These are phyloP conservation scores for Oryza australiensis DNA, from an alignment of 176 grass and related monocot species.

Conservation along the genomic window DNA sequence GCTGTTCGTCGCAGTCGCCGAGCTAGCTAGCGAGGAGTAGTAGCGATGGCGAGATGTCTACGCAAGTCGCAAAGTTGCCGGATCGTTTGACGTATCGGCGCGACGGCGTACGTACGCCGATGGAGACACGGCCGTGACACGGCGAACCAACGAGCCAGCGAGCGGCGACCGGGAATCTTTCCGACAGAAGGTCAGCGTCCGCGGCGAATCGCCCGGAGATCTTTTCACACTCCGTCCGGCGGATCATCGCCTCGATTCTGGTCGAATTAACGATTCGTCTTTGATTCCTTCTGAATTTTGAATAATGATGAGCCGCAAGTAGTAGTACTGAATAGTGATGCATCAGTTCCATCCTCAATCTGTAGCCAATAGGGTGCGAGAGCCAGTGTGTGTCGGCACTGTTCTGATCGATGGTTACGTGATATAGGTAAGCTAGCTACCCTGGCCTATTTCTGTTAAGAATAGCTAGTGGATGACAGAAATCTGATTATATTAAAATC, in stretches of 20 bases:
- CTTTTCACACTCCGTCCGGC: constrained; percentile 33
- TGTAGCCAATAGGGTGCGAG: neutral
- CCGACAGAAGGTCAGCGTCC: constrained; percentile 31
- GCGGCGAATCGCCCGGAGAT: constrained; percentile 22
- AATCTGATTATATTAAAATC: neutral
- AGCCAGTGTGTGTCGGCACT: neutral
- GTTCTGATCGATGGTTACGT: neutral
- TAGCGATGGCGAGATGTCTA: neutral
- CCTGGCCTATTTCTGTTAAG: neutral
- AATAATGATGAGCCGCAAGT: neutral
- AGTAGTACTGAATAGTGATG: neutral
- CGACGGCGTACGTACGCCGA: neutral
- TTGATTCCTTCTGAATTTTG: neutral
- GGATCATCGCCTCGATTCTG: neutral
- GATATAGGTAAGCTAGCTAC: neutral
- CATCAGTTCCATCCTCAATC: neutral
- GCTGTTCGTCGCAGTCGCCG: neutral
- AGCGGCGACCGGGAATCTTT: constrained; percentile 40
- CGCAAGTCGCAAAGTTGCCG: constrained; percentile 1
- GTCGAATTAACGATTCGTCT: neutral
- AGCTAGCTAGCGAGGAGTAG: neutral
- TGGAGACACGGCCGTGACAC: neutral
- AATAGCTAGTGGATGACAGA: neutral
- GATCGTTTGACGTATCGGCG: neutral
- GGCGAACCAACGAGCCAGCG: neutral